Conservation (phyloP, 2,329 filamentous ascomycete species). For the Talaromyces amestolkiae region DNA sequence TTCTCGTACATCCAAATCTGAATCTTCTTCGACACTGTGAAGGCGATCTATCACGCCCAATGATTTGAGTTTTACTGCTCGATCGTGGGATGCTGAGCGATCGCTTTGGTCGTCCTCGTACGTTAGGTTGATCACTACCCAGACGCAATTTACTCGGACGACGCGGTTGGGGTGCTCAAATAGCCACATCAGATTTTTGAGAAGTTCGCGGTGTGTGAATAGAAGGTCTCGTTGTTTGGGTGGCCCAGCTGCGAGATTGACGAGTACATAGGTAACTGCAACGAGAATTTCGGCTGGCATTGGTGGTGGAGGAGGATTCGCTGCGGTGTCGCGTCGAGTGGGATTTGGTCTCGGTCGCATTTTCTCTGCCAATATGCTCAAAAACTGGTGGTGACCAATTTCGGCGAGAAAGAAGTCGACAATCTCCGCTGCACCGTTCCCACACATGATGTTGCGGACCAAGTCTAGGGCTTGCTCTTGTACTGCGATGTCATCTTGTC, state of each 20-base stretch:
- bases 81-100: conserved; percentile 60
- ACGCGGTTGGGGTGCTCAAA: conserved; percentile 70
- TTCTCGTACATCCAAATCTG: conserved; percentile 78
- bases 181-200: conserved; percentile 70
- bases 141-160: conserved; percentile 75
- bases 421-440: conserved; percentile 62
- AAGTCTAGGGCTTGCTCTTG: conserved; percentile 91
- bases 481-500: conserved; percentile 76
- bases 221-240: conserved; percentile 75
- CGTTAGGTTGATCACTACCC: conserved; percentile 81
- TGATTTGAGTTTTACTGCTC: conserved; percentile 66
- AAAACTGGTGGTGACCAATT: conserved; percentile 73
- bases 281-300: conserved; percentile 65
- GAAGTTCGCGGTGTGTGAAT: conserved; percentile 71
- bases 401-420: conserved; percentile 78
- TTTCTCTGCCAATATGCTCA: conserved; percentile 77
- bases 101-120: conserved; percentile 76
- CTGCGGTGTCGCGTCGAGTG: conserved; percentile 32
- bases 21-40: conserved; percentile 63
- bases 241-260: conserved; percentile 81
- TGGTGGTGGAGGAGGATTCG: conserved; percentile 26
- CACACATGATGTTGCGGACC: conserved; percentile 82
- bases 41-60: conserved; percentile 70
- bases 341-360: conserved; percentile 54
- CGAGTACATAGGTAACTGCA: conserved; percentile 75